phyloP scores from a whole-genome alignment of 179 eudicot species.

The Heliamphora pulchella region DNA sequence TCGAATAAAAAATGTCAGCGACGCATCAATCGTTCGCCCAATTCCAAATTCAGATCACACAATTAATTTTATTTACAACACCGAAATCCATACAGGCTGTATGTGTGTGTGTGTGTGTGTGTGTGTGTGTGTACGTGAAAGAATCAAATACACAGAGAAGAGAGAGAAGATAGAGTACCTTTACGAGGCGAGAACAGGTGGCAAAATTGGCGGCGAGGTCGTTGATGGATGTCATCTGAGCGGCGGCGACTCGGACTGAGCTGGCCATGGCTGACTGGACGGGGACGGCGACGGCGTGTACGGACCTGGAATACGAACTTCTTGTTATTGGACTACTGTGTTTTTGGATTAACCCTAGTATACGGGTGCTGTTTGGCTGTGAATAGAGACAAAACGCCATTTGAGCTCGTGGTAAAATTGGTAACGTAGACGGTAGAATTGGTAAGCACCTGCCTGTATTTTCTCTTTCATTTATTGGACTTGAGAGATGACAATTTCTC shows the following conservation, averaged over 20 bases:
- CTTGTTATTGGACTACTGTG: neutral
- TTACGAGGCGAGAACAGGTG: slow-evolving; percentile 75
- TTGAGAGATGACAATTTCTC: no score
- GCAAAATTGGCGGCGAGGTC: slow-evolving; percentile 73
- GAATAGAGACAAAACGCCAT: neutral
- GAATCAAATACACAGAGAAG: no score
- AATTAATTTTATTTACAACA: no score
- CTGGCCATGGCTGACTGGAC: slow-evolving; percentile 38
- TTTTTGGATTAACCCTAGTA: neutral
- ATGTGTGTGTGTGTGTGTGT: neutral
- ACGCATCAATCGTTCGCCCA: neutral
- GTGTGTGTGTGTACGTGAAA: neutral
- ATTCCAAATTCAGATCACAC: neutral
- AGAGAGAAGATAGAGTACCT: slow-evolving; percentile 32
- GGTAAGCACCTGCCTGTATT: no score
- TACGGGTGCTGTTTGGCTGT: neutral
- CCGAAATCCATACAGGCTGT: neutral
- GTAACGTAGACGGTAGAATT: no score
- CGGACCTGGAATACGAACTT: no score
- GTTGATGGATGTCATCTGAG: slow-evolving; percentile 89
- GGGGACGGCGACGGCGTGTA: slow-evolving; percentile 12
- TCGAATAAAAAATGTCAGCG: no score
- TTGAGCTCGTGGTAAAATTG: neutral
- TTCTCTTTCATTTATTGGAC: no score
- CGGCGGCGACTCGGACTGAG: slow-evolving; percentile 74